A percentile compares a stretch with the other conserved stretches of the same genome.
These are phyloP conservation scores for Solanum hybrid DNA, from an alignment of 305 asterid genomes.

Conservation along the genomic window DNA sequence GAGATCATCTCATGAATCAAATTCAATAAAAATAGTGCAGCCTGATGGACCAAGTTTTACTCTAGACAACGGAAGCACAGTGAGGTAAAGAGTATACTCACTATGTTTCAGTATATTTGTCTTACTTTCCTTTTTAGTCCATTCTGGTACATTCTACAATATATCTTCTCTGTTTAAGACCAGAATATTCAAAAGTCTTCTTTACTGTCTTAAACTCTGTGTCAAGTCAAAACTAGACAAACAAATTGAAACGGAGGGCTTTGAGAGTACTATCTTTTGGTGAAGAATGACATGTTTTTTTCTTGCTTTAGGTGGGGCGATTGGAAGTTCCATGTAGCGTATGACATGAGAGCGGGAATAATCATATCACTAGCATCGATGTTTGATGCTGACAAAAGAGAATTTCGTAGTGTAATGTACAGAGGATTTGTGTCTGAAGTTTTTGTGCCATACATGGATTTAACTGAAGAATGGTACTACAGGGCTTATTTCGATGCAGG, in stretches of 20 bases:
- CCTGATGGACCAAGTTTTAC: conserved; percentile 24
- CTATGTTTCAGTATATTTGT: neutral
- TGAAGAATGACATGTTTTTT: neutral
- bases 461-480: conserved; percentile 55
- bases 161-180: too few relatives aligned
- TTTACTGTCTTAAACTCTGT: neutral
- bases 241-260: neutral
- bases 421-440: conserved; percentile 55
- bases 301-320: conserved; percentile 40
- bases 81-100: conserved; percentile 12
- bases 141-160: neutral
- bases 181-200: neutral
- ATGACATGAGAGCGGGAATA: conserved; percentile 59
- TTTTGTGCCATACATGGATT: conserved; percentile 69
- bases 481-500: conserved; percentile 53
- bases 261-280: neutral
- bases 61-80: conserved; percentile 29
- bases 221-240: neutral
- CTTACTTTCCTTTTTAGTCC: neutral
- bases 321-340: conserved; percentile 53
- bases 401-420: conserved; percentile 42
- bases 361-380: conserved; percentile 51
- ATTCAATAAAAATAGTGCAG: neutral
- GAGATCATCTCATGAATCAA: neutral
- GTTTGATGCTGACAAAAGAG: conserved; percentile 30